A percentile compares a stretch with the other conserved stretches of the same genome.
These are phyloP conservation scores for Trametes coccinea DNA, from an alignment of 768 basidiomycete species.

Conservation along the genomic window DNA sequence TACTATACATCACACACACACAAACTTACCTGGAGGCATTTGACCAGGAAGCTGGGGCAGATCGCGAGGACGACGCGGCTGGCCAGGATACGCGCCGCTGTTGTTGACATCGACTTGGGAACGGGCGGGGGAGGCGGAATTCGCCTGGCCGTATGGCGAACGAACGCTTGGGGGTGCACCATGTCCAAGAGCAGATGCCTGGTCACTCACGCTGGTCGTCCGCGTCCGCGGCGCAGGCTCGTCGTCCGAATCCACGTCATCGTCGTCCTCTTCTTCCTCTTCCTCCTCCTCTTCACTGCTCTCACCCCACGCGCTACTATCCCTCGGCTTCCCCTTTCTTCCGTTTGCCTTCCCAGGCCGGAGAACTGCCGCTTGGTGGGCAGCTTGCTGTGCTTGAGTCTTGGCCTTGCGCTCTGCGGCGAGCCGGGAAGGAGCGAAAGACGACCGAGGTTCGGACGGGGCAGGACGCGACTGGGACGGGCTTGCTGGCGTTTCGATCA, in stretches of 20 bases:
- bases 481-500: constrained; percentile 28
- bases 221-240: constrained; percentile 35
- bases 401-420: constrained; percentile 86
- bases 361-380: constrained; percentile 73
- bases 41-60: constrained; percentile 63
- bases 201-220: constrained; percentile 21
- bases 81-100: constrained; percentile 16
- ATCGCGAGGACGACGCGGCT: constrained; percentile 53
- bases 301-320: constrained; percentile 52
- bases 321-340: constrained; percentile 44
- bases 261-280: constrained; percentile 73
- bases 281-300: constrained; percentile 83
- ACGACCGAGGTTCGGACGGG: constrained; percentile 56
- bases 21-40: constrained; percentile 39
- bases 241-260: constrained; percentile 63
- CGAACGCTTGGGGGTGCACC: constrained; percentile 9
- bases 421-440: constrained; percentile 84
- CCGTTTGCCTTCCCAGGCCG: constrained; percentile 65
- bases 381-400: constrained; percentile 79
- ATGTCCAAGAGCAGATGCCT: constrained; percentile 10
- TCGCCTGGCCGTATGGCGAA: constrained; percentile 43
- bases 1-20: too few relatives aligned
- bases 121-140: constrained; percentile 27
- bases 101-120: constrained; percentile 20
- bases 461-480: constrained; percentile 29